Evolutionary conservation across 306 rosid genomes (phyloP).

Genomic region (Dalbergia oliveri): DNA sequence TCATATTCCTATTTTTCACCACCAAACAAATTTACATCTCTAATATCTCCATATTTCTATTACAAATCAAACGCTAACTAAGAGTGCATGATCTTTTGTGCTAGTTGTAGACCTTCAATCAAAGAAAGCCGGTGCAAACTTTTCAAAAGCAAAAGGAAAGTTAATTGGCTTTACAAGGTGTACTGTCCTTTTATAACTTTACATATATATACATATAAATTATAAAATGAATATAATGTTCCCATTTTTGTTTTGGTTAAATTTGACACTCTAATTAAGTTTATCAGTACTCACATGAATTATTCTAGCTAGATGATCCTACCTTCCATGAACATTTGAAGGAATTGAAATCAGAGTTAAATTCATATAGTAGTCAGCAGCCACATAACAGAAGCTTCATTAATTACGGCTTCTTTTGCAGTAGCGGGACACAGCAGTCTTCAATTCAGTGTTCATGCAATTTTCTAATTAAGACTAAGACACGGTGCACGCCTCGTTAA

Average conservation of each 20-base stretch:
- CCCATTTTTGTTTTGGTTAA: too few relatives aligned
- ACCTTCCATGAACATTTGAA: not conserved
- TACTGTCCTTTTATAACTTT: too few relatives aligned
- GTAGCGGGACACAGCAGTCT: too few relatives aligned
- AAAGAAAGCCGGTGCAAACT: not conserved
- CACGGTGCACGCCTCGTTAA: not conserved
- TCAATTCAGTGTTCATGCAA: not conserved
- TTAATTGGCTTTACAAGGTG: not conserved
- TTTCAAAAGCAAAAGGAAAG: slow-evolving; percentile 5
- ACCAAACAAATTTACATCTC: too few relatives aligned
- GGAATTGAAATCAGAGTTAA: not conserved
- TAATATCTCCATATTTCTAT: too few relatives aligned
- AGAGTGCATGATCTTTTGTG: not conserved
- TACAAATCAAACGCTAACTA: too few relatives aligned
- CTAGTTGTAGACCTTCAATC: not conserved
- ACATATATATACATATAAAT: too few relatives aligned
- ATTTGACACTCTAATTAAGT: too few relatives aligned
- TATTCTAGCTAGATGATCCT: not conserved
- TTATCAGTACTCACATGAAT: not conserved
- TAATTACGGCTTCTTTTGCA: too few relatives aligned
- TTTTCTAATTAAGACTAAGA: not conserved
- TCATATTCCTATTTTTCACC: too few relatives aligned
- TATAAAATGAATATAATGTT: too few relatives aligned
- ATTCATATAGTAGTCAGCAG: not conserved
- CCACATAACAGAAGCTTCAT: not conserved